These are phyloP conservation scores for Leccinum pseudoinsigne DNA, from an alignment of 1,284 basidiomycete genomes.

Conservation along the genomic window DNA sequence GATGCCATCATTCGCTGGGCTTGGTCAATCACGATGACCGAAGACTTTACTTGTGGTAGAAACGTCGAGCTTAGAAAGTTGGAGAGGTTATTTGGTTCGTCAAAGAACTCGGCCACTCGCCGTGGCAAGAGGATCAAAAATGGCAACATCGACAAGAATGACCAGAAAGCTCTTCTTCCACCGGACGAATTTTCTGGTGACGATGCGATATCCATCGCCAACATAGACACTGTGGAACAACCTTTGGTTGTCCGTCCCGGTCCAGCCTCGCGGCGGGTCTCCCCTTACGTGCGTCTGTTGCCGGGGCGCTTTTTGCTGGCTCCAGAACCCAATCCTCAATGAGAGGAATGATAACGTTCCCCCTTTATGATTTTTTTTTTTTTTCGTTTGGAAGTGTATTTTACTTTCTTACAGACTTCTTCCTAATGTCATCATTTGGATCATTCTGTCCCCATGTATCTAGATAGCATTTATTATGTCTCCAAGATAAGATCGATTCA, in stretches of 20 bases:
- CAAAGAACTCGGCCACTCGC: constrained; percentile 7
- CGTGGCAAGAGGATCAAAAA: constrained; percentile 13
- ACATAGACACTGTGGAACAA: constrained; percentile 12
- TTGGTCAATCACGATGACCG: constrained; percentile 28
- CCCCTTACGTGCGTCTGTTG: constrained; percentile 22
- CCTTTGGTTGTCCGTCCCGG: constrained; percentile 15
- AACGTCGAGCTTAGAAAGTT: constrained; percentile 3
- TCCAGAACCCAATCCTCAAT: constrained; percentile 10
- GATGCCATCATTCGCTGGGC: constrained; percentile 23
- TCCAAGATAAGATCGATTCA: constrained; percentile 1
- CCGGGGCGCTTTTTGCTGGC: constrained; percentile 23
- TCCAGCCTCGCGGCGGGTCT: constrained; percentile 9
- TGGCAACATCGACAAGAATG: constrained; percentile 6
- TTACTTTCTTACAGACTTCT: neutral
- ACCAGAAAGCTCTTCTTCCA: constrained; percentile 19
- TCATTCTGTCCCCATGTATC: neutral
- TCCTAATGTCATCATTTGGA: neutral
- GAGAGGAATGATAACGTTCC: constrained; percentile 1
- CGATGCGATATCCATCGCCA: neutral
- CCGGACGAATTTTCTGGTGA: constrained; percentile 21
- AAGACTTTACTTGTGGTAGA: constrained; percentile 5
- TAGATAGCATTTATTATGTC: constrained; percentile 3
- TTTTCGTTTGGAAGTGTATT: neutral
- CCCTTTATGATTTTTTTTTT: neutral
- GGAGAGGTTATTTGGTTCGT: neutral